Evolutionary conservation across 768 basidiomycete genomes (phyloP).

Genomic region (Holtermannia corniformis): DNA sequence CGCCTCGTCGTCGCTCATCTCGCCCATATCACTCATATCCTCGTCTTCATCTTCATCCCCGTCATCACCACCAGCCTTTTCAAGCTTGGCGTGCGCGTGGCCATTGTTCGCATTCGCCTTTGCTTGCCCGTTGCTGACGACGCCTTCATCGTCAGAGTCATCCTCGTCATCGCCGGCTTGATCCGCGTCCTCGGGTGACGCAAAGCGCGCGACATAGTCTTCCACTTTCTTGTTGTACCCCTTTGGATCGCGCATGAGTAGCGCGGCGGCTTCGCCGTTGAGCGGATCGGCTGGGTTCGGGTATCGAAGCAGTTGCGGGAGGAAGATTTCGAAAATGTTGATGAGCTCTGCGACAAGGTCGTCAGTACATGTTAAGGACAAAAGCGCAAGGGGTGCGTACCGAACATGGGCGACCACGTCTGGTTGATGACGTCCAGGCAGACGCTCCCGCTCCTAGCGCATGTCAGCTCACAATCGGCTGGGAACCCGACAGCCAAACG

Average conservation of each 20-base stretch:
- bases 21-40: slow-evolving; percentile 41
- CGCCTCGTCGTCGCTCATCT: slow-evolving; percentile 9
- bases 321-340: slow-evolving; percentile 97
- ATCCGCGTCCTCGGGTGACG: slow-evolving; percentile 81
- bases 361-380: background rate
- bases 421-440: slow-evolving; percentile 98
- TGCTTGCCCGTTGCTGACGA: slow-evolving; percentile 5
- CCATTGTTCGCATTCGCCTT: slow-evolving; percentile 11
- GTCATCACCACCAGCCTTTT: slow-evolving; percentile 41
- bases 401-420: slow-evolving; percentile 99
- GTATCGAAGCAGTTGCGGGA: slow-evolving; percentile 92
- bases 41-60: slow-evolving; percentile 52
- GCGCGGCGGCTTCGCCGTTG: slow-evolving; percentile 93
- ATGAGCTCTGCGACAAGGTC: slow-evolving; percentile 66
- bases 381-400: slow-evolving; percentile 43
- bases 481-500: slow-evolving; percentile 36
- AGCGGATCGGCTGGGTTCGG: slow-evolving; percentile 97
- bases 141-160: slow-evolving; percentile 47
- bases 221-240: slow-evolving; percentile 91
- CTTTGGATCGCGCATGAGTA: slow-evolving; percentile 94
- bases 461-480: background rate
- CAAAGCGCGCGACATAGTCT: slow-evolving; percentile 93
- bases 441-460: slow-evolving; percentile 90
- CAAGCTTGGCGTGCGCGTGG: background rate
- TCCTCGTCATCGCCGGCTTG: slow-evolving; percentile 51